Conservation (phyloP, 495 filamentous ascomycete species). For the Tuber indicum region DNA sequence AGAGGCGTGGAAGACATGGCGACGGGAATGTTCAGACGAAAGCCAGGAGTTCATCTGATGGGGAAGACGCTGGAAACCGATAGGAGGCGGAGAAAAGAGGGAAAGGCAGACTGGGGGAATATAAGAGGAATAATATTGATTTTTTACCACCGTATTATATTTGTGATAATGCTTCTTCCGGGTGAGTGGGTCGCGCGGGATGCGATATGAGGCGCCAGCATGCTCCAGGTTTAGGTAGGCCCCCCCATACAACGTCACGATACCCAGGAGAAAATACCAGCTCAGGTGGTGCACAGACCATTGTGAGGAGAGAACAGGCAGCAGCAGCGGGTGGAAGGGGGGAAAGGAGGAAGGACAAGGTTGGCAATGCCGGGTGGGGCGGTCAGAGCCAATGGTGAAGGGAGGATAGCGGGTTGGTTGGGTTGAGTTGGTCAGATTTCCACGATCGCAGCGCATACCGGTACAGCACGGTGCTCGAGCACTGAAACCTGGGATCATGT, state of each 20-base stretch:
- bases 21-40: neutral
- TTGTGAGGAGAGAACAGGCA: neutral
- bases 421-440: neutral
- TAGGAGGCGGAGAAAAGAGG: neutral
- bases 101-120: neutral
- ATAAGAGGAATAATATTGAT: slow-evolving; percentile 1
- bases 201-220: neutral
- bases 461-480: neutral
- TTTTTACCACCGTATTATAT: neutral
- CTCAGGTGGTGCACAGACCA: neutral
- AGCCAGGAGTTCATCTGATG: neutral
- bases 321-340: neutral
- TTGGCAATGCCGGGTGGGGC: neutral
- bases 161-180: neutral
- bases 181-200: neutral
- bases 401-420: neutral
- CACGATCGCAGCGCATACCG: neutral
- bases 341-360: neutral
- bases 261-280: neutral
- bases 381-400: neutral
- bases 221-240: neutral
- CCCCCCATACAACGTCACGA: neutral
- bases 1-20: slow-evolving; percentile 13
- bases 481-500: neutral
- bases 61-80: neutral